Evolutionary conservation across 108 stramenopile species (phyloP).

Genomic region (Seminavis robusta): DNA sequence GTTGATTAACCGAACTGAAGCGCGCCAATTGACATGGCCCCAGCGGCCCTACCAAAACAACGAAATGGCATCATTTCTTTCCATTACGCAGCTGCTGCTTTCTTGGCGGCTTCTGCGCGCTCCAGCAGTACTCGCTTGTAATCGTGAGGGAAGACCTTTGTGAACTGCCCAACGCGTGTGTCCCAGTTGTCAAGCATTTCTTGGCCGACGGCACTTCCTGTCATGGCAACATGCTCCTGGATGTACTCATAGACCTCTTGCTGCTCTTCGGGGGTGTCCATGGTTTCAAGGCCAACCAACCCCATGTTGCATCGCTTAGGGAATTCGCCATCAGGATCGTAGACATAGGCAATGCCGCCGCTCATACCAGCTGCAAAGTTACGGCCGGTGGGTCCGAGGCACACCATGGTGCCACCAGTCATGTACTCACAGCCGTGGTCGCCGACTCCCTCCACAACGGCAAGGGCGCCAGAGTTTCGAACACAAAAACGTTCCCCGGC

Average conservation of each 20-base stretch:
- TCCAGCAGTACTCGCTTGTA: constrained; percentile 93
- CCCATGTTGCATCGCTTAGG: constrained; percentile 96
- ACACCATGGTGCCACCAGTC: constrained; percentile 94
- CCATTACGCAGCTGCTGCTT: too few species aligned
- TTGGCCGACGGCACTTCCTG: constrained; percentile 81
- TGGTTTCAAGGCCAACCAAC: constrained; percentile 84
- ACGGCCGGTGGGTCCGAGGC: constrained; percentile 92
- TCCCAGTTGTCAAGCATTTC: constrained; percentile 91
- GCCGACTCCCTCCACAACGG: constrained; percentile 96
- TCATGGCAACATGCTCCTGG: constrained; percentile 89
- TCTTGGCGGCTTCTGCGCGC: constrained; percentile 42
- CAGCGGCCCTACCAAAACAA: too few species aligned
- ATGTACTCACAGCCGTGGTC: constrained; percentile 99
- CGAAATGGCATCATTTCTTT: too few species aligned
- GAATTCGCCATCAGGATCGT: constrained; percentile 91
- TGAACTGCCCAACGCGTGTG: constrained; percentile 65
- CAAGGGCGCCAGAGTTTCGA: constrained; percentile 94
- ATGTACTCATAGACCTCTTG: constrained; percentile 82
- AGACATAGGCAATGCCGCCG: constrained; percentile 95
- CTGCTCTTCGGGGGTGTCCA: constrained; percentile 77
- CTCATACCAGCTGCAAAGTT: constrained; percentile 99
- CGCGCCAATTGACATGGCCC: too few species aligned
- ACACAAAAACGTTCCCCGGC: constrained; percentile 98
- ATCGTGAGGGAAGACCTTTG: constrained; percentile 95
- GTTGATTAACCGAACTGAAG: too few species aligned